Conservation (phyloP, 140 eudicot species). For the Cichorium intybus region DNA sequence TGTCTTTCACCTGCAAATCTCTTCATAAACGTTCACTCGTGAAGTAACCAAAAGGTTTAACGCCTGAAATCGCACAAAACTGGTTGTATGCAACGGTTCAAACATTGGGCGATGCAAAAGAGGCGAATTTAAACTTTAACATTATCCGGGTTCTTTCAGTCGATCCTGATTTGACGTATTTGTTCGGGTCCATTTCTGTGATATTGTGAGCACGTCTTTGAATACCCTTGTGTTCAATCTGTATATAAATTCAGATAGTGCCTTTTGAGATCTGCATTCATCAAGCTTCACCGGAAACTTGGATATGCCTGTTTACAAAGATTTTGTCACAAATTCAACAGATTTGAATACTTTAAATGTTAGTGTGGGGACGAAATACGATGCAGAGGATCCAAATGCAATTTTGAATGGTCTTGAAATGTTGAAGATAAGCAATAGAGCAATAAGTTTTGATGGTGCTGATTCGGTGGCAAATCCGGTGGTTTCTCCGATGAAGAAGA, state of each 20-base stretch:
- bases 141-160: slow-evolving; percentile 88
- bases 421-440: slow-evolving; percentile 86
- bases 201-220: slow-evolving; percentile 65
- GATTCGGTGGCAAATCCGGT: slow-evolving; percentile 55
- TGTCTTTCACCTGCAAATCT: slow-evolving; percentile 63
- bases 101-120: slow-evolving; percentile 82
- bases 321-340: slow-evolving; percentile 64
- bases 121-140: slow-evolving; percentile 59
- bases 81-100: slow-evolving; percentile 88
- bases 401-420: slow-evolving; percentile 88
- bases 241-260: slow-evolving; percentile 69
- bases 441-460: slow-evolving; percentile 71
- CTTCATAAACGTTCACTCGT: slow-evolving; percentile 64
- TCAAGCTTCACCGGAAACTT: slow-evolving; percentile 55
- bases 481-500: slow-evolving; percentile 32
- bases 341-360: slow-evolving; percentile 55
- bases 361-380: slow-evolving; percentile 78
- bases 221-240: slow-evolving; percentile 65
- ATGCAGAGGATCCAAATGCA: slow-evolving; percentile 44
- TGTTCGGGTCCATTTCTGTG: slow-evolving; percentile 81
- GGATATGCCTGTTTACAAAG: slow-evolving; percentile 72
- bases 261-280: slow-evolving; percentile 56
- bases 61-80: slow-evolving; percentile 79
- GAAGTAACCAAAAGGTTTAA: slow-evolving; percentile 40
- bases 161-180: slow-evolving; percentile 79